Evolutionary conservation across 2,329 filamentous ascomycete species (phyloP), one percentile per base, ranked within the genome.

Genomic region (Phyllosticta citriasiana): DNA sequence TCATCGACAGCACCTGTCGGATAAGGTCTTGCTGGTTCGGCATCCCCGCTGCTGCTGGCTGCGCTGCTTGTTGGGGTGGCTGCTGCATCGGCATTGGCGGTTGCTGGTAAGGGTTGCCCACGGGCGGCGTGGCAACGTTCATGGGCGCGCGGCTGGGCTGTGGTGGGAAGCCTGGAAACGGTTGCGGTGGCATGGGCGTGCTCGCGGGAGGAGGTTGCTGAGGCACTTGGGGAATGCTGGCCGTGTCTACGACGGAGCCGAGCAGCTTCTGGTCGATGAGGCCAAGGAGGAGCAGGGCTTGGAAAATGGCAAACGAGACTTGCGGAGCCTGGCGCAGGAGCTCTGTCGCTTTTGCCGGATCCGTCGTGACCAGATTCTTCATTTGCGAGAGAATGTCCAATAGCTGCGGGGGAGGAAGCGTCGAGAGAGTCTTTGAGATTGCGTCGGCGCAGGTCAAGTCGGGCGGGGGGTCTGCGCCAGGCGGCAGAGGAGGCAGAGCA

Each of bases 341-440:
- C 70, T 96, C 90, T 0, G 88, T 91, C 3, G 92, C 92, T 70
- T 91, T 88, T 22, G 83, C 81, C 2, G 93, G 91, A 67, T 97
- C 91, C 25, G 82, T 84, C 57, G 85, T 84, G n/a, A 90, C 90
- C 12, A 97, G 80, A 2, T 86, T 84, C 76, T 97, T 97, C 89
- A 97, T 95, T 73, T 97, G 92, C 8, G 87, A 86, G 63, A 99
- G 84, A 62, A 97, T 92, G 67, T 97, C 93, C 67, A 97, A 88
- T 2, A 99, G 85, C 73, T 97, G 92, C 6, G 89, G 84, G 0
- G 92, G 87, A 0, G 92, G 91, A 0, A 97, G 83, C 2, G 91
- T 90, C 64, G 88, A 87, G 65, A 99, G 85, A 0, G 93, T 97
- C 68, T 89, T 86, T 4, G 91, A 96, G 71, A 99, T 97, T 65